Evolutionary conservation across 1,284 basidiomycete genomes (phyloP).

Genomic region (Meira miltonrushii): DNA sequence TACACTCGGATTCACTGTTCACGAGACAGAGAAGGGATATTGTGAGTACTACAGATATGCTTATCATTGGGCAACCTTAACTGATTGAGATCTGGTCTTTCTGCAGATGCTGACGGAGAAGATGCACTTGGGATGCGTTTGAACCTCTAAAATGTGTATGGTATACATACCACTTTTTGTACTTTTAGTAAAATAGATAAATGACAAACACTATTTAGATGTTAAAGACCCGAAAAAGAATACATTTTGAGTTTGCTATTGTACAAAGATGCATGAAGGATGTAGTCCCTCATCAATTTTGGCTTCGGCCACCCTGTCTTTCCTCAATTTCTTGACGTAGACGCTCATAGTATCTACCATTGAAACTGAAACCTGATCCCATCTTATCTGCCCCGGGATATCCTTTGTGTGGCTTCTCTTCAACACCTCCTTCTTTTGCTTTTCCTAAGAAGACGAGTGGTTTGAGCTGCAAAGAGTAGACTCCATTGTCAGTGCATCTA

Average conservation of each 20-base stretch:
- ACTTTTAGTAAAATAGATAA: too few species aligned
- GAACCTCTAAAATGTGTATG: conserved; percentile 19
- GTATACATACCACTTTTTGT: background rate
- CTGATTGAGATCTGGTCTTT: background rate
- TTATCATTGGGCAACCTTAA: background rate
- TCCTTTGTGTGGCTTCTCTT: background rate
- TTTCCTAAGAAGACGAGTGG: conserved; percentile 8
- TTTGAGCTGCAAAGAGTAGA: background rate
- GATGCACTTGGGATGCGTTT: conserved; percentile 49
- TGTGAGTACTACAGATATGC: conserved; percentile 20
- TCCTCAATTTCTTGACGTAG: background rate
- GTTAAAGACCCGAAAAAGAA: too few species aligned
- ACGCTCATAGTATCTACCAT: background rate
- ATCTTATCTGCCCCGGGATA: conserved; percentile 9
- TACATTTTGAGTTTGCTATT: too few species aligned
- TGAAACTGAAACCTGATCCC: background rate
- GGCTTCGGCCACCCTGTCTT: background rate
- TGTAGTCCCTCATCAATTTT: too few species aligned
- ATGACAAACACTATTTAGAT: too few species aligned
- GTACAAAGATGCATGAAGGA: too few species aligned
- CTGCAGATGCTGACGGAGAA: conserved; percentile 47
- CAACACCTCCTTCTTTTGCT: background rate
- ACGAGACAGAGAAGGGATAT: conserved; percentile 47
- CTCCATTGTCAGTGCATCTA: too few species aligned
- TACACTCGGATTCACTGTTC: conserved; percentile 48